These are phyloP conservation scores for Singerocomus inundabilis DNA, from an alignment of 1,284 basidiomycete species.

Conservation along the genomic window DNA sequence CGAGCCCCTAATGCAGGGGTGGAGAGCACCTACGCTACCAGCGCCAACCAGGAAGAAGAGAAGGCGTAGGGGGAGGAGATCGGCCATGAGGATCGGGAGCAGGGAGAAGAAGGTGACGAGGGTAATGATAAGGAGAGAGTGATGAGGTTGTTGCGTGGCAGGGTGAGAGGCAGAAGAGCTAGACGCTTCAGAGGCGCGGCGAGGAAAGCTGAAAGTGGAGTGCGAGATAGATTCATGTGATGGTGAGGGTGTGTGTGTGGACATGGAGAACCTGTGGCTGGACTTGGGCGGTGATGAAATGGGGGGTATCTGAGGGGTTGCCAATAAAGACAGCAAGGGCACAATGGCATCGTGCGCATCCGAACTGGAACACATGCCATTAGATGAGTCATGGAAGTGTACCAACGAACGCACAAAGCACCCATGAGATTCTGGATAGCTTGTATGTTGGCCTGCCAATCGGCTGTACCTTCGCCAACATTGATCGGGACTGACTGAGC, in stretches of 20 bases:
- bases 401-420: slow-evolving; percentile 46
- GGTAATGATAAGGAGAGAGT: slow-evolving; percentile 41
- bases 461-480: slow-evolving; percentile 52
- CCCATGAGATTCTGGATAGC: slow-evolving; percentile 83
- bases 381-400: not conserved
- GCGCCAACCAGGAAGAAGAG: slow-evolving; percentile 57
- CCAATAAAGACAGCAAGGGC: slow-evolving; percentile 32
- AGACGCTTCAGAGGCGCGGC: not conserved
- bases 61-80: slow-evolving; percentile 56
- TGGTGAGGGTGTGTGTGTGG: not conserved
- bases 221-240: not conserved
- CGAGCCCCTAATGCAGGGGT: slow-evolving; percentile 1
- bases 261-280: not conserved
- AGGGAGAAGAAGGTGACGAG: slow-evolving; percentile 45
- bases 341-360: slow-evolving; percentile 37
- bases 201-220: not conserved
- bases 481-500: slow-evolving; percentile 39
- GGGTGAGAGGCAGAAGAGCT: not conserved
- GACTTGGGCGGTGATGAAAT: not conserved
- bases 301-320: slow-evolving; percentile 30
- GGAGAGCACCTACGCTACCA: slow-evolving; percentile 40
- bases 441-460: slow-evolving; percentile 78
- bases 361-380: slow-evolving; percentile 29
- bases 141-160: slow-evolving; percentile 29
- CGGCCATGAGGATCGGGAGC: slow-evolving; percentile 50